Evolutionary conservation across 495 filamentous ascomycete species (phyloP).

Genomic region (Aspergillus heteromorphus): DNA sequence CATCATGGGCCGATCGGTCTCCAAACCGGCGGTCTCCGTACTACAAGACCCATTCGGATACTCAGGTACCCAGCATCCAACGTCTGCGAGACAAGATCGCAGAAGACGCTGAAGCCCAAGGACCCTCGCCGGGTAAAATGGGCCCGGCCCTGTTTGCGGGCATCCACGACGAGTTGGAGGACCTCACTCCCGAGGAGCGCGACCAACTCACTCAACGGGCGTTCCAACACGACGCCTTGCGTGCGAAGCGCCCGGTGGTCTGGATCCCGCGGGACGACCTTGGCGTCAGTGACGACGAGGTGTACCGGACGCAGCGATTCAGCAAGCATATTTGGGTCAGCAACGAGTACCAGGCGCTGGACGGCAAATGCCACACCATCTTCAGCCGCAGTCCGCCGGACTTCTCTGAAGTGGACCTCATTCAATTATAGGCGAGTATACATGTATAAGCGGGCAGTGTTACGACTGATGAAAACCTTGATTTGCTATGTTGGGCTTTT

Average conservation of each 20-base stretch:
- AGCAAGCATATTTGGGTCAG: slow-evolving; percentile 87
- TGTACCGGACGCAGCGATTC: slow-evolving; percentile 68
- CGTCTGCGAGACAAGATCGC: slow-evolving; percentile 34
- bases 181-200: slow-evolving; percentile 85
- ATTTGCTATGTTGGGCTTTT: background rate
- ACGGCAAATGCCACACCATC: slow-evolving; percentile 77
- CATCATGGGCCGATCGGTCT: slow-evolving; percentile 41
- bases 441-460: background rate
- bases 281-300: slow-evolving; percentile 88
- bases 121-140: slow-evolving; percentile 42
- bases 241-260: slow-evolving; percentile 78
- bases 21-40: slow-evolving; percentile 37
- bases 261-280: slow-evolving; percentile 94
- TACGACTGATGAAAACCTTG: background rate
- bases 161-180: slow-evolving; percentile 87
- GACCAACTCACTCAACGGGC: slow-evolving; percentile 81
- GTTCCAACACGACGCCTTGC: slow-evolving; percentile 85
- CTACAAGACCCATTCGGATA: slow-evolving; percentile 30
- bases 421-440: slow-evolving; percentile 55
- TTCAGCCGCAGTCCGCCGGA: slow-evolving; percentile 88
- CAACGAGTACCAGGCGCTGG: slow-evolving; percentile 83
- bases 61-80: slow-evolving; percentile 26
- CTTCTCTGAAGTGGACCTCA: slow-evolving; percentile 85
- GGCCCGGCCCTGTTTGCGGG: slow-evolving; percentile 80
- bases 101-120: slow-evolving; percentile 63